Conservation (phyloP, 2,329 filamentous ascomycete species). For the Pleochaeta shiraiana region DNA sequence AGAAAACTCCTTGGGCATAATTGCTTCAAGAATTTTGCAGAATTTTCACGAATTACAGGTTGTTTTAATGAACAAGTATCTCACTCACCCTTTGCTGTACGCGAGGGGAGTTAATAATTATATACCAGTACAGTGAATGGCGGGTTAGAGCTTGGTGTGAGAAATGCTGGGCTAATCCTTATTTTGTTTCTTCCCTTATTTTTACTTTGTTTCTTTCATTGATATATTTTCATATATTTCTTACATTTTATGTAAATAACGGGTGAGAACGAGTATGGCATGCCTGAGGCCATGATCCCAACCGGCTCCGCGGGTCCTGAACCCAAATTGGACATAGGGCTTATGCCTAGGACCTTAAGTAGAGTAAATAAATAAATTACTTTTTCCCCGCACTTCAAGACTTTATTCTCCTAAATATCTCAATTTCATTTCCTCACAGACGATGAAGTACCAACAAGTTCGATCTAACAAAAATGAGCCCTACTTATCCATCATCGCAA, state of each 20-base stretch:
- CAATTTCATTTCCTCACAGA: too few species aligned
- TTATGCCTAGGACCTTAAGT: background rate
- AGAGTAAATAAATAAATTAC: background rate
- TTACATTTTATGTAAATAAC: background rate
- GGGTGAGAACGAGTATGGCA: background rate
- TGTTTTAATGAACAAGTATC: background rate
- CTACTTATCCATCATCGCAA: too few species aligned
- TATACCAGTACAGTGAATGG: background rate
- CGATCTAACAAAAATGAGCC: too few species aligned
- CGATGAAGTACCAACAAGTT: too few species aligned
- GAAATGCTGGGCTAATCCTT: conserved; percentile 2
- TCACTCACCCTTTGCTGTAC: background rate
- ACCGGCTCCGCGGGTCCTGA: background rate
- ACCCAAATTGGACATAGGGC: background rate
- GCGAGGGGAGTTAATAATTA: background rate
- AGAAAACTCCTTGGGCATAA: background rate
- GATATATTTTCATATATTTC: background rate
- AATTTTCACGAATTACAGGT: background rate
- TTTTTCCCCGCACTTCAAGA: too few species aligned
- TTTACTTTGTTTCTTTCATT: background rate
- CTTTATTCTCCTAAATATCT: too few species aligned
- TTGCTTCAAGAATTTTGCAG: background rate
- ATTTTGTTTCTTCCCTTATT: background rate
- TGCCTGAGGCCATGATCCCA: background rate
- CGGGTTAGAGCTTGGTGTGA: background rate